Evolutionary conservation across 2,329 filamentous ascomycete genomes (phyloP).

Genomic region (Aplosporella prunicola): DNA sequence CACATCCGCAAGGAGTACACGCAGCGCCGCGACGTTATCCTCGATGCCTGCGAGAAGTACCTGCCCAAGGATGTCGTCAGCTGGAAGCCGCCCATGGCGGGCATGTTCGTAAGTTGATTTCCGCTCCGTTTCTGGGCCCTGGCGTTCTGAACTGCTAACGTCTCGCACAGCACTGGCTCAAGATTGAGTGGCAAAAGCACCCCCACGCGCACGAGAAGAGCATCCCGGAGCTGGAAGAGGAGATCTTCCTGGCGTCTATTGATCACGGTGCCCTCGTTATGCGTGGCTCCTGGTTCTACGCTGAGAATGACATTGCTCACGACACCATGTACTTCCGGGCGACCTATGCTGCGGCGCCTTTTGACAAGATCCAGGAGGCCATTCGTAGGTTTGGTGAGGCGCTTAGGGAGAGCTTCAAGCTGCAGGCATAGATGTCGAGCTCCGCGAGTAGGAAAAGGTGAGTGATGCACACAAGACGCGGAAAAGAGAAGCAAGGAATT

Average conservation of each 20-base stretch:
- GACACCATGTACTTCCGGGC: constrained; percentile 75
- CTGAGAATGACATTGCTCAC: constrained; percentile 52
- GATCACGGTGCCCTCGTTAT: constrained; percentile 70
- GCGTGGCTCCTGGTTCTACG: constrained; percentile 83
- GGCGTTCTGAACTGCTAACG: constrained; percentile 6
- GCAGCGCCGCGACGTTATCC: constrained; percentile 62
- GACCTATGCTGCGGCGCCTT: constrained; percentile 73
- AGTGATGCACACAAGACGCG: no score
- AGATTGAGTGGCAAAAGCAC: constrained; percentile 57
- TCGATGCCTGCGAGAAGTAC: constrained; percentile 69
- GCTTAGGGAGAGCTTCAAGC: constrained; percentile 52
- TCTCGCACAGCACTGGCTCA: constrained; percentile 56
- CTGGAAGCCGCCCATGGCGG: constrained; percentile 72
- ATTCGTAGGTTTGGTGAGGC: constrained; percentile 61
- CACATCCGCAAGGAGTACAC: constrained; percentile 76
- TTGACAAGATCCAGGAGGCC: constrained; percentile 41
- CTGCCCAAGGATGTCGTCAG: constrained; percentile 64
- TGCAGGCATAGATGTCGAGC: constrained; percentile 26
- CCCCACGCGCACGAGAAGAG: constrained; percentile 44
- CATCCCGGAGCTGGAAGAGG: constrained; percentile 64
- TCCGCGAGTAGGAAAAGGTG: neutral
- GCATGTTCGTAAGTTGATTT: constrained; percentile 81
- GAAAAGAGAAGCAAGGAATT: no score
- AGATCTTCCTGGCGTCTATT: constrained; percentile 72
- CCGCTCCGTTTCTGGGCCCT: neutral